A percentile compares a stretch with the other conserved stretches of the same genome.
phyloP scores from a whole-genome alignment of 2,329 filamentous ascomycete species.

The Neonectria coccinea region DNA sequence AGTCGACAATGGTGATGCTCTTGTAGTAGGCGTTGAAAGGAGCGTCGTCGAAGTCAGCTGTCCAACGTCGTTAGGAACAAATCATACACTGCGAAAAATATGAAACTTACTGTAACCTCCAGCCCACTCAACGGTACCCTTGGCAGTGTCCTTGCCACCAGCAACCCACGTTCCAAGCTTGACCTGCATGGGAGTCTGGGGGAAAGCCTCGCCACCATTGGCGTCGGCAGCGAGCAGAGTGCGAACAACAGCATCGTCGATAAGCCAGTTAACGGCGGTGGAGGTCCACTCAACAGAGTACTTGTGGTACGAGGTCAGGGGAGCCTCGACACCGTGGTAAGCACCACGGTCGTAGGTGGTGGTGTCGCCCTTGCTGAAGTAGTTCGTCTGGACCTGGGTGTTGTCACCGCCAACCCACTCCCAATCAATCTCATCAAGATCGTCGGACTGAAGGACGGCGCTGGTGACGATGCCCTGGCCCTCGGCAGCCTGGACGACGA shows the following conservation, averaged over 20 bases:
- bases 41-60: constrained; percentile 61
- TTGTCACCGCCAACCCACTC: constrained; percentile 88
- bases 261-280: constrained; percentile 71
- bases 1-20: constrained; percentile 66
- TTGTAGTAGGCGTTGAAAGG: constrained; percentile 70
- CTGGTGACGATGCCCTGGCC: constrained; percentile 91
- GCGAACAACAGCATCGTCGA: constrained; percentile 72
- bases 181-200: constrained; percentile 79
- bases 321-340: constrained; percentile 68
- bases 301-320: constrained; percentile 70
- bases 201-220: constrained; percentile 68
- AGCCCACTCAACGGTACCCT: constrained; percentile 79
- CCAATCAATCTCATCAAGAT: constrained; percentile 91
- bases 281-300: constrained; percentile 78
- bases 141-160: constrained; percentile 66
- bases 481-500: constrained; percentile 80
- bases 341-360: constrained; percentile 77
- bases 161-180: constrained; percentile 77
- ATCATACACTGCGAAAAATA: too few relatives aligned
- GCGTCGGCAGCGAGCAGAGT: constrained; percentile 71
- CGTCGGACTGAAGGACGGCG: constrained; percentile 88
- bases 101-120: constrained; percentile 61
- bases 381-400: constrained; percentile 86
- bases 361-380: constrained; percentile 80
- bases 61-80: constrained; percentile 49